Conservation (phyloP, 495 filamentous ascomycete genomes). For the Ramalina peruviana region DNA sequence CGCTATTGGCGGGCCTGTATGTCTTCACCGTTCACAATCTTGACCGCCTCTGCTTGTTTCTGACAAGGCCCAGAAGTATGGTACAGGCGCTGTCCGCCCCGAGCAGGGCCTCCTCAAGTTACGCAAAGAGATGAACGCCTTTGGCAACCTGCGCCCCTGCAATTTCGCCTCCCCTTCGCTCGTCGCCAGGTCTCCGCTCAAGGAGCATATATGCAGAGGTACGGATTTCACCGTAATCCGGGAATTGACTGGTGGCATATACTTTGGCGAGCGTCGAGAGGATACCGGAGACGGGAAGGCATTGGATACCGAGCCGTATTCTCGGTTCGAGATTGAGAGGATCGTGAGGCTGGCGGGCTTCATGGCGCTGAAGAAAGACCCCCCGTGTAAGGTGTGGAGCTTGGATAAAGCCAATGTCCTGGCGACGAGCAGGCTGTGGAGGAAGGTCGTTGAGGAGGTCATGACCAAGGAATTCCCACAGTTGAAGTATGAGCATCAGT, state of each 20-base stretch:
- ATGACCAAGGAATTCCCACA: slow-evolving; percentile 75
- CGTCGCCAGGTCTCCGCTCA: slow-evolving; percentile 76
- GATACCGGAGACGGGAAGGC: slow-evolving; percentile 63
- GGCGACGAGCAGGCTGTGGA: slow-evolving; percentile 80
- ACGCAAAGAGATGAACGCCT: slow-evolving; percentile 86
- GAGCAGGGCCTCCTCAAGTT: slow-evolving; percentile 90
- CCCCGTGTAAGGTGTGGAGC: slow-evolving; percentile 71
- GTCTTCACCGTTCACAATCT: slow-evolving; percentile 9
- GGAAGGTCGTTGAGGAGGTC: slow-evolving; percentile 72
- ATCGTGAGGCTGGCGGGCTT: slow-evolving; percentile 71
- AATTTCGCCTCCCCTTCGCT: slow-evolving; percentile 88
- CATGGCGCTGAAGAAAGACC: slow-evolving; percentile 66
- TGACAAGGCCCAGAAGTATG: slow-evolving; percentile 58
- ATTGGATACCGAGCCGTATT: slow-evolving; percentile 83
- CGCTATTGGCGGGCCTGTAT: slow-evolving; percentile 83
- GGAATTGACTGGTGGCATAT: slow-evolving; percentile 90
- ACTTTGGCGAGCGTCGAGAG: slow-evolving; percentile 90
- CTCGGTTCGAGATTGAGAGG: slow-evolving; percentile 74
- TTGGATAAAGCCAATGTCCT: slow-evolving; percentile 97
- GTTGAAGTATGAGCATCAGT: slow-evolving; percentile 70
- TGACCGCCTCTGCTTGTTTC: background rate
- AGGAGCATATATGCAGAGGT: slow-evolving; percentile 70
- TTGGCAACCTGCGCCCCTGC: slow-evolving; percentile 95
- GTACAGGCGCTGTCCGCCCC: slow-evolving; percentile 73
- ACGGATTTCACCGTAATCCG: slow-evolving; percentile 92